Conservation (phyloP, 495 filamentous ascomycete species). For the Tuber aestivum region DNA sequence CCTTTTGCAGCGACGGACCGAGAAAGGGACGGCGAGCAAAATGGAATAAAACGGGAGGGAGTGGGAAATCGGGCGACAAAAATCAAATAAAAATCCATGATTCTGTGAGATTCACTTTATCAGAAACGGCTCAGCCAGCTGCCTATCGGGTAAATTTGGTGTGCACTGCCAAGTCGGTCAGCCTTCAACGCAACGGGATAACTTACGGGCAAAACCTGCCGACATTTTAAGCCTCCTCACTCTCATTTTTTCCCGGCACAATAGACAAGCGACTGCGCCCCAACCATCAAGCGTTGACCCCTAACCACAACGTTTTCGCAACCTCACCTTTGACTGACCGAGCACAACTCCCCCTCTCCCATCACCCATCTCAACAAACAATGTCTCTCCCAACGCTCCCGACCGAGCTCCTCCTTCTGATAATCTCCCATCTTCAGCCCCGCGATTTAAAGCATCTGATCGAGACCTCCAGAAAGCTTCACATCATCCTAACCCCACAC, state of each 20-base stretch:
- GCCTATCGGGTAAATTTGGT: background rate
- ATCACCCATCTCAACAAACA: background rate
- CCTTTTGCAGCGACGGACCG: background rate
- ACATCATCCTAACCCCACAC: conserved; percentile 1
- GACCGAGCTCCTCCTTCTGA: conserved; percentile 1
- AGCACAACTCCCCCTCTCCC: background rate
- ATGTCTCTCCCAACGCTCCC: background rate
- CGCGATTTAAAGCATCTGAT: conserved; percentile 1
- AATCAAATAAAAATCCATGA: background rate
- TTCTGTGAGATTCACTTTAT: background rate
- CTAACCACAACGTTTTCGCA: background rate
- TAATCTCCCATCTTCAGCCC: background rate
- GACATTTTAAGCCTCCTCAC: background rate
- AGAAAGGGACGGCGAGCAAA: background rate
- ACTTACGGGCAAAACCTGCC: background rate
- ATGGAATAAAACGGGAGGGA: background rate
- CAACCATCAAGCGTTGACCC: background rate
- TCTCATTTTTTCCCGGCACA: background rate
- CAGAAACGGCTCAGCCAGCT: background rate
- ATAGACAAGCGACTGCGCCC: background rate
- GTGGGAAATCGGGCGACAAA: background rate
- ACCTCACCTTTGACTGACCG: background rate
- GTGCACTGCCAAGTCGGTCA: background rate
- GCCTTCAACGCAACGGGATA: background rate
- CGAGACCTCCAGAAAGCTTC: background rate